These are phyloP conservation scores for Aphanocladium album DNA, from an alignment of 2,329 filamentous ascomycete genomes.

Conservation along the genomic window DNA sequence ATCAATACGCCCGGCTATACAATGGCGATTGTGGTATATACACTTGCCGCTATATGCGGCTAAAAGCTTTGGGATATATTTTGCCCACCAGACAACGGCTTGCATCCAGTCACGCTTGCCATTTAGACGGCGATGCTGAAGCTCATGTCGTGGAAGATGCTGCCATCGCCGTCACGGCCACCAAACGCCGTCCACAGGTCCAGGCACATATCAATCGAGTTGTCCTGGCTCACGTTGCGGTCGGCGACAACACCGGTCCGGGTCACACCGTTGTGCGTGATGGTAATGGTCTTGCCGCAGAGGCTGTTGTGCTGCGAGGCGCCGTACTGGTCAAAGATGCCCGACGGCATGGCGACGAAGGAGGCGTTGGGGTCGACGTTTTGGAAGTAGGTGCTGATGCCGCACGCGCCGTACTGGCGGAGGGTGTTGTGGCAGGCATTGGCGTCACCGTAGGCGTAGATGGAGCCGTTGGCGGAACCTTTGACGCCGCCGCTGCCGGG, in stretches of 20 bases:
- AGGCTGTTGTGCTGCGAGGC: slow-evolving; percentile 14
- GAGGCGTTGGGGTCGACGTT: slow-evolving; percentile 11
- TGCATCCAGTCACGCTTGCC: no score
- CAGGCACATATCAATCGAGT: slow-evolving; percentile 15
- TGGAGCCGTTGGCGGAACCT: slow-evolving; percentile 16
- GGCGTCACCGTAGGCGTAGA: slow-evolving; percentile 14
- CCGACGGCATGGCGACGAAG: slow-evolving; percentile 14
- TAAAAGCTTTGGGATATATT: no score
- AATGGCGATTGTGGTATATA: no score
- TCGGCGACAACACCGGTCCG: slow-evolving; percentile 14
- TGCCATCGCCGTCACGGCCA: slow-evolving; percentile 13
- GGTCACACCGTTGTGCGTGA: slow-evolving; percentile 15
- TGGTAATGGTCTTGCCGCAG: slow-evolving; percentile 16
- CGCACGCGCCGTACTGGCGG: slow-evolving; percentile 12
- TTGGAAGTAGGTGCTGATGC: slow-evolving; percentile 17
- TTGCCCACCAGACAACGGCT: no score
- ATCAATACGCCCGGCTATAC: no score
- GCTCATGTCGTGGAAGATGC: no score
- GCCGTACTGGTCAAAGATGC: slow-evolving; percentile 14
- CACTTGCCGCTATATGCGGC: no score
- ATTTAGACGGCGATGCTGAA: no score
- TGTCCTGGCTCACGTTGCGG: slow-evolving; percentile 13
- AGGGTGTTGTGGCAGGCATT: slow-evolving; percentile 9
- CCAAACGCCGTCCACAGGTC: slow-evolving; percentile 15
- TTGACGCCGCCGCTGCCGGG: no score